A percentile compares a stretch with the other conserved stretches of the same genome.
Conservation (phyloP, 2,329 filamentous ascomycete species). For the Fusarium sublunatum region DNA sequence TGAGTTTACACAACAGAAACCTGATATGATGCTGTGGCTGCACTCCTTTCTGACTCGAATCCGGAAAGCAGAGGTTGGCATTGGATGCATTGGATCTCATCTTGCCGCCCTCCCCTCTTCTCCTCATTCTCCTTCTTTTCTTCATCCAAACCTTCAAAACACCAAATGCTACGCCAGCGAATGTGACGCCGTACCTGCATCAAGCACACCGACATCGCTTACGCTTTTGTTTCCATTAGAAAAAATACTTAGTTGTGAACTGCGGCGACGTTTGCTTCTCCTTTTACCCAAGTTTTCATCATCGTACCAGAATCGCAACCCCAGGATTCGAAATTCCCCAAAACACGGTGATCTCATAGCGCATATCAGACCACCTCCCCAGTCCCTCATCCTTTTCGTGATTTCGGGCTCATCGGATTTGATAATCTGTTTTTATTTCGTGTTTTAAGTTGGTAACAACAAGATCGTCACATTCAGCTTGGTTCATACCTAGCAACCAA, state of each 20-base stretch:
- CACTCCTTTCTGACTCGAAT: constrained; percentile 15
- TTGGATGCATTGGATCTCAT: constrained; percentile 12
- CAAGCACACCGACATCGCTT: constrained; percentile 27
- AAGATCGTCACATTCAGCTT: not conserved
- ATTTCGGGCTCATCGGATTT: constrained; percentile 24
- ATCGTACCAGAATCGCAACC: not conserved
- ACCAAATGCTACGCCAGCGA: constrained; percentile 17
- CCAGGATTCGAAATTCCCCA: constrained; percentile 6
- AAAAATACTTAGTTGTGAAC: not conserved
- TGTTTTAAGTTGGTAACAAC: constrained; percentile 24
- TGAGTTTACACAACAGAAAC: constrained; percentile 25
- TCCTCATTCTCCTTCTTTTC: constrained; percentile 2
- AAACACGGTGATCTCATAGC: constrained; percentile 41
- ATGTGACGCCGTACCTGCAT: constrained; percentile 41
- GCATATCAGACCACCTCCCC: constrained; percentile 44
- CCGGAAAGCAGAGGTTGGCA: not conserved
- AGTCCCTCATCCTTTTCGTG: constrained; percentile 29
- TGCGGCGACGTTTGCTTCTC: not conserved
- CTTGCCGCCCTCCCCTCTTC: constrained; percentile 5
- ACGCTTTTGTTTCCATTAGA: not conserved
- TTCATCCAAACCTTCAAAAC: constrained; percentile 26
- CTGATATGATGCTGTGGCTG: constrained; percentile 42
- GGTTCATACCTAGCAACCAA: constrained; percentile 14
- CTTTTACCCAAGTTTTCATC: not conserved
- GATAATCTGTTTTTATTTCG: constrained; percentile 31